Evolutionary conservation across 495 filamentous ascomycete species (phyloP), one percentile per base, ranked within the genome.

Genomic region (Tuber indicum): DNA sequence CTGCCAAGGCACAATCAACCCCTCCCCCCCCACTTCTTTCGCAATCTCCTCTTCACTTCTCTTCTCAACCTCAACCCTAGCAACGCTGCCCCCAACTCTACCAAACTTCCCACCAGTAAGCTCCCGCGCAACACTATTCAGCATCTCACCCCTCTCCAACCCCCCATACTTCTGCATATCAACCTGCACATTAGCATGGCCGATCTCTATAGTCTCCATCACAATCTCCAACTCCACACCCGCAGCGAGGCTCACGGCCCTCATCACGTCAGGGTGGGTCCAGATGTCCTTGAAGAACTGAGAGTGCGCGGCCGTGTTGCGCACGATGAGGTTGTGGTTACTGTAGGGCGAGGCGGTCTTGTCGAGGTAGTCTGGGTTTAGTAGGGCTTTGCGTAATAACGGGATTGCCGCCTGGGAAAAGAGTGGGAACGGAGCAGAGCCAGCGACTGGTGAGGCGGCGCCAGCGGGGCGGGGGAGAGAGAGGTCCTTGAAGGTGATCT

Each of bases 181-280:
- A 36, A 81, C 74, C 43, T 86, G 85, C 32, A 85, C 81, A 47
- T 85, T 85, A 0, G 84, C 84, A 77, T 85, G 84, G 0, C 82
- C 84, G 17, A 85, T 82, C 46, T 85, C 84, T n/a, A 79, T 66
- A 1, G 80, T 83, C 9, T 83, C 78, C 84, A 85, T 83, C 21
- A 83, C 74, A 7, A 82, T 70, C 39, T 79, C 81, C 46, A 85
- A 70, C 39, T 81, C 77, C 1, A 85, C 82, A 9, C 83, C 84
- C 0, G 75, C 76, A 36, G 79, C 79, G 3, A 83, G 79, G 39
- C 79, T 82, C 3, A 85, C 76, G 16, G 82, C 82, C 17, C 77
- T 75, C 75, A 83, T 80, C 10, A 82, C 84, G n/a, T 81, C 75
- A 3, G 83, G 84, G 41, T 84, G 76, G 5, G 78, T 82, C 82